Evolutionary conservation across 192 early-diverging fungal species (phyloP).

Genomic region (Pilobolus umbonatus): DNA sequence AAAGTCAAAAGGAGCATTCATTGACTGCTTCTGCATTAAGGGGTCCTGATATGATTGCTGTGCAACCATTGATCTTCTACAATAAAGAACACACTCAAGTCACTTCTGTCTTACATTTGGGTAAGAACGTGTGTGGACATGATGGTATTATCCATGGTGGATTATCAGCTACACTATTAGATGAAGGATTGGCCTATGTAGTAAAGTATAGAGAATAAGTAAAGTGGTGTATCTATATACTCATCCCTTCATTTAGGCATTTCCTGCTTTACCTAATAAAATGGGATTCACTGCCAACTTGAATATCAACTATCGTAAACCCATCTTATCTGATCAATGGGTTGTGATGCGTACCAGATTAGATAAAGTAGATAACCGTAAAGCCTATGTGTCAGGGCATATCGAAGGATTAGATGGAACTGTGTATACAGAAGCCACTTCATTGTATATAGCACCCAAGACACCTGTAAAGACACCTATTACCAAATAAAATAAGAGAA

Average conservation of each 20-base stretch:
- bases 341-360: constrained; percentile 51
- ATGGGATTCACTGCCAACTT: constrained; percentile 72
- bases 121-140: constrained; percentile 69
- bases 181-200: constrained; percentile 58
- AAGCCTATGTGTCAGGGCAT: constrained; percentile 58
- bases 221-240: background rate
- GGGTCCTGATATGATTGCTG: constrained; percentile 51
- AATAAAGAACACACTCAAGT: constrained; percentile 42
- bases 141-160: constrained; percentile 77
- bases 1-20: constrained; percentile 14
- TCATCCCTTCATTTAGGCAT: constrained; percentile 8
- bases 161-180: constrained; percentile 65
- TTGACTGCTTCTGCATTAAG: constrained; percentile 38
- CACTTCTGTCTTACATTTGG: constrained; percentile 58
- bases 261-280: constrained; percentile 57
- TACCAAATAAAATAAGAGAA: too few relatives aligned
- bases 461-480: too few relatives aligned
- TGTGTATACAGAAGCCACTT: constrained; percentile 56
- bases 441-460: constrained; percentile 57
- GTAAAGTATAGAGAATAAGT: background rate
- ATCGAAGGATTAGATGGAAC: constrained; percentile 56
- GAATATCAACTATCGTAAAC: constrained; percentile 69
- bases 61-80: constrained; percentile 50
- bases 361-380: constrained; percentile 59
- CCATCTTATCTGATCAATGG: constrained; percentile 58